Base-by-base conservation (phyloP, 2,329 filamentous ascomycete genomes). In the Stachybotrys echinatus region DNA sequence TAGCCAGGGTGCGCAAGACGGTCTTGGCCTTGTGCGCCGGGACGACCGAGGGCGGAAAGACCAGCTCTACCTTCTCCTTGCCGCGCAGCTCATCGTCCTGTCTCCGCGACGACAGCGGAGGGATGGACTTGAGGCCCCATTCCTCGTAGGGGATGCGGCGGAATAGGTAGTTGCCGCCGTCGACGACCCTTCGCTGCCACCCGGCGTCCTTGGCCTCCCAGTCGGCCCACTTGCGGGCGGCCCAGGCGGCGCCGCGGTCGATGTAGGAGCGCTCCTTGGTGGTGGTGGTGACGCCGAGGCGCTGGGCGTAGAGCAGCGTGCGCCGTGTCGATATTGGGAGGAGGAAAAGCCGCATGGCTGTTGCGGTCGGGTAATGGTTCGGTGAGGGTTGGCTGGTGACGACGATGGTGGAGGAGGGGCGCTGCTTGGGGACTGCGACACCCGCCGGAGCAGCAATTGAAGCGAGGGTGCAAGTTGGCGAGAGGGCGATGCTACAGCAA, bases 61-160 rank as follows among this genome's bases (percentile, higher is more conserved):
- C 73, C 23, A 96, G 79, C 57, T 90, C 82, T 53, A 89, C 81
- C 59, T 81, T 83, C 47, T 83, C 79, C 55, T 79, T 76, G 37
- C 80, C 81, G 48, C 81, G 67, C 20, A 84, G 61, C 58, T 88
- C 83, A 48, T 88, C 83, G 45, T 80, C 74, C 58, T 81, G 78
- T 51, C 84, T 78, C 57, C 82, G 79, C 50, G 82, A 74, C 40
- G 84, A 89, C 58, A 95, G 75, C 20, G 92, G 86, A 42, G 94
- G 94, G 48, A 99, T 85, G 34, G 90, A 95, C 73, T 97, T 97
- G 58, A 99, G 77, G 0, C 89, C 91, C 94, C 94, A 99, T 85
- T 99, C 94, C 71, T 97, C 89, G 66, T 89, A 96, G 3, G 94
- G 89, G 61, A 99, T 95, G 54, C 89, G 83, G 60, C 89, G 85